Conservation (phyloP, 2,329 filamentous ascomycete genomes). For the Fusarium agapanthi region DNA sequence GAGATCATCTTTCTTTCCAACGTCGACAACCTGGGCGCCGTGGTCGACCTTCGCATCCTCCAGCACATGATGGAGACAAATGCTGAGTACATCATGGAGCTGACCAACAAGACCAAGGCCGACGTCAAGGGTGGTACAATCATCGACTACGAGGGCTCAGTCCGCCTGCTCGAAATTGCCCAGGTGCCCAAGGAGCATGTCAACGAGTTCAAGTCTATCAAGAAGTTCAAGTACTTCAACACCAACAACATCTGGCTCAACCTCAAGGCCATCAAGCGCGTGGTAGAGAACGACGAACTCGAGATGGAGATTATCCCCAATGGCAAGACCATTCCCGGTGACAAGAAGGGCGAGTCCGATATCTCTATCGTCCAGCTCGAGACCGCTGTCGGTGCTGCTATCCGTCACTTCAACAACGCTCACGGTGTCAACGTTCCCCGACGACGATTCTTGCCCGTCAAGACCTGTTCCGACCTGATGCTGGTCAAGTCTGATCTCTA, state of each 20-base stretch:
- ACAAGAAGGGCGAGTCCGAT: constrained; percentile 99
- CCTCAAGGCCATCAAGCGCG: constrained; percentile 95
- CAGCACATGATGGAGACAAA: constrained; percentile 99
- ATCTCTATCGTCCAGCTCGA: constrained; percentile 98
- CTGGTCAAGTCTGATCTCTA: constrained; percentile 99
- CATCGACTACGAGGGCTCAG: constrained; percentile 98
- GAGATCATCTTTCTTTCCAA: constrained; percentile 99
- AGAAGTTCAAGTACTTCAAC: constrained; percentile 99
- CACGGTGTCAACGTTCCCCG: constrained; percentile 99
- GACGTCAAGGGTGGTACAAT: constrained; percentile 99
- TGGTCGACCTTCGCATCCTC: constrained; percentile 96
- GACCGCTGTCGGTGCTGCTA: constrained; percentile 97
- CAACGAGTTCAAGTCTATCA: constrained; percentile 99
- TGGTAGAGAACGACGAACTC: constrained; percentile 97
- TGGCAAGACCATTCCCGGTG: constrained; percentile 96
- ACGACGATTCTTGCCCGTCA: constrained; percentile 97
- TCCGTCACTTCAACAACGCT: constrained; percentile 97
- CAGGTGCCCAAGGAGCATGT: constrained; percentile 99
- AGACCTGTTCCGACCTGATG: constrained; percentile 99
- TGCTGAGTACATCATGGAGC: constrained; percentile 99
- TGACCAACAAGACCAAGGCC: constrained; percentile 99
- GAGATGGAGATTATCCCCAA: constrained; percentile 99
- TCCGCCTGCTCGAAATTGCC: constrained; percentile 96
- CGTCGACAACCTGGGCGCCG: constrained; percentile 97
- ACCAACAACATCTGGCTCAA: constrained; percentile 99